These are phyloP conservation scores for Neophaeococcomyces aloes DNA, from an alignment of 2,329 filamentous ascomycete species.

Conservation along the genomic window DNA sequence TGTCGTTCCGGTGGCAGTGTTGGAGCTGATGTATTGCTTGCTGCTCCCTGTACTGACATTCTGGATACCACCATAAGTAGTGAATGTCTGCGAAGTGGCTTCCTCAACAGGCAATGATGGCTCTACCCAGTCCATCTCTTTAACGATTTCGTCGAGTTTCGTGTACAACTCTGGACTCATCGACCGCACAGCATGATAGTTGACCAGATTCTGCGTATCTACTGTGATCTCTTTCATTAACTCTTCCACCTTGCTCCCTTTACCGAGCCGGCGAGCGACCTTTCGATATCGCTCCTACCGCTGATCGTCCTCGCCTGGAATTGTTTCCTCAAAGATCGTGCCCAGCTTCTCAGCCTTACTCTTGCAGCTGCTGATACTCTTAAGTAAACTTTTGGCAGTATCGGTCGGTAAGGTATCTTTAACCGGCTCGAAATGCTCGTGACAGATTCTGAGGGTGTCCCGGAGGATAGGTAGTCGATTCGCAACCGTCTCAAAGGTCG, in stretches of 20 bases:
- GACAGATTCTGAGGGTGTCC: conserved; percentile 9
- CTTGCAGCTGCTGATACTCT: conserved; percentile 6
- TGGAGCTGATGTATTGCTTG: not conserved
- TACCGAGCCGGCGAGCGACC: conserved; percentile 8
- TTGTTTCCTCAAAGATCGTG: conserved; percentile 9
- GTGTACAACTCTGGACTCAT: conserved; percentile 4
- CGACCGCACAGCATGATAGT: conserved; percentile 10
- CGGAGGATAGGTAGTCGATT: conserved; percentile 9
- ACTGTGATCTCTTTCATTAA: conserved; percentile 11
- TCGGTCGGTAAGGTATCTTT: conserved; percentile 7
- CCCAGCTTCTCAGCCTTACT: conserved; percentile 6
- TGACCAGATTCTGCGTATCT: conserved; percentile 7
- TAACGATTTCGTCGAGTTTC: conserved; percentile 9
- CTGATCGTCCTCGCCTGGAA: conserved; percentile 8
- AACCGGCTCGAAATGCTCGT: conserved; percentile 8
- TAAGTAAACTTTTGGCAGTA: conserved; percentile 1
- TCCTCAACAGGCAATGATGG: conserved; percentile 6
- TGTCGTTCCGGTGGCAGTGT: not conserved
- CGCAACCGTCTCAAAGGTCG: conserved; percentile 7
- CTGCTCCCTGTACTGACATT: not conserved
- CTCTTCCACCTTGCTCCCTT: conserved; percentile 13
- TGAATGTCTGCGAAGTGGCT: not conserved
- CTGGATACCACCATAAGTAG: conserved; percentile 1
- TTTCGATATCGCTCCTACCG: conserved; percentile 11
- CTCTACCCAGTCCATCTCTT: conserved; percentile 7